Evolutionary conservation across 768 basidiomycete genomes (phyloP).

Genomic region (Pleurotus citrinopileatus): DNA sequence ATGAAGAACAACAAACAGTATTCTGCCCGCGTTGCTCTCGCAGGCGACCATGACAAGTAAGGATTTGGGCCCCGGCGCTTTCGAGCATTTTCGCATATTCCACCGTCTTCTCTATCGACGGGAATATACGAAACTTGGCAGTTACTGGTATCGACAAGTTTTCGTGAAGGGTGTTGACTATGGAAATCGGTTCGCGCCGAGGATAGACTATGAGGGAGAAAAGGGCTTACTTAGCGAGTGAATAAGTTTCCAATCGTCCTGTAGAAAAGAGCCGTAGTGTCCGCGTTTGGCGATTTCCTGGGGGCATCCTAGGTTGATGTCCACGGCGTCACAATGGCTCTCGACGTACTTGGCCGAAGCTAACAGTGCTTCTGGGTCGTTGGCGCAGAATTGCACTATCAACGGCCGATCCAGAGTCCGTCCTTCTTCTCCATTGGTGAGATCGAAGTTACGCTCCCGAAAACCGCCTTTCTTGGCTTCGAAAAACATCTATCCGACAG

Average conservation of each 20-base stretch:
- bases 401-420: constrained; percentile 75
- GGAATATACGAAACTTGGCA: constrained; percentile 93
- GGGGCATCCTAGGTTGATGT: constrained; percentile 92
- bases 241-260: constrained; percentile 94
- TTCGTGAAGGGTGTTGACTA: constrained; percentile 83
- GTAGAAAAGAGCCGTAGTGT: constrained; percentile 85
- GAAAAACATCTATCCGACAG: constrained; percentile 73
- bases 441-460: constrained; percentile 65
- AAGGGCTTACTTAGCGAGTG: constrained; percentile 63
- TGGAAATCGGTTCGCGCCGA: not conserved
- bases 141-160: constrained; percentile 92
- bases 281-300: constrained; percentile 93
- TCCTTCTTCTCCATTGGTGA: constrained; percentile 80
- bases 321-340: constrained; percentile 85
- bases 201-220: not conserved
- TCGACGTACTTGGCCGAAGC: constrained; percentile 76
- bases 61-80: constrained; percentile 89
- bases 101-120: constrained; percentile 81
- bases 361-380: constrained; percentile 78
- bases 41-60: constrained; percentile 90
- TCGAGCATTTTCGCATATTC: constrained; percentile 97
- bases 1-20: constrained; percentile 39
- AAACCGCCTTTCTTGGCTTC: constrained; percentile 50
- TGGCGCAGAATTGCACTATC: constrained; percentile 92
- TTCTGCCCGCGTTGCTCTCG: constrained; percentile 91